Conservation (phyloP, 345 rosid genomes). For the Linum lewisii region DNA sequence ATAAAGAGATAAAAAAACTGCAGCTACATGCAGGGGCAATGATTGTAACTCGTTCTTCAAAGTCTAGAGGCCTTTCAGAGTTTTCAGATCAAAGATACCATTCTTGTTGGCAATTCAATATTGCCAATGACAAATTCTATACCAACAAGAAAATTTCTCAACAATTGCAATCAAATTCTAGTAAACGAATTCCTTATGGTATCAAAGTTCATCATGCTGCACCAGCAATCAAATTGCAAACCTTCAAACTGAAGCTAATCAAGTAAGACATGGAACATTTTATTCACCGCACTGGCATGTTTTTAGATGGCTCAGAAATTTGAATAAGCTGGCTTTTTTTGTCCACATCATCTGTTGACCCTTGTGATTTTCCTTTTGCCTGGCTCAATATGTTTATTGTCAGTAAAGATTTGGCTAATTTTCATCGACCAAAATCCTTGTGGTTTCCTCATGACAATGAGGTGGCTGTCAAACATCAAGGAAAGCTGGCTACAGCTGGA, state of each 20-base stretch:
- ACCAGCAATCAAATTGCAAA: conserved; percentile 90
- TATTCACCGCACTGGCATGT: neutral
- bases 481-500: conserved; percentile 65
- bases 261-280: conserved; percentile 47
- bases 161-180: conserved; percentile 68
- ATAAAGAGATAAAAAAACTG: conserved; percentile 49
- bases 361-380: neutral
- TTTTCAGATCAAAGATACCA: conserved; percentile 32
- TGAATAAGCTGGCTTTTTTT: conserved; percentile 2
- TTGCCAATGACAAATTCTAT: conserved; percentile 90
- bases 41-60: conserved; percentile 51
- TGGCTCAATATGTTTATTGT: conserved; percentile 3
- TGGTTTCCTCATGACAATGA: conserved; percentile 98
- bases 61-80: conserved; percentile 43
- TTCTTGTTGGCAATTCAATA: conserved; percentile 78
- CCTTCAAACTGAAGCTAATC: conserved; percentile 88
- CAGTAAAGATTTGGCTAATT: conserved; percentile 91
- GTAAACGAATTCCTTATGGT: conserved; percentile 62
- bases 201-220: conserved; percentile 84
- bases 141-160: conserved; percentile 78
- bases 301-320: neutral
- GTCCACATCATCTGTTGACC: neutral
- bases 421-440: conserved; percentile 88
- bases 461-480: conserved; percentile 81
- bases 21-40: conserved; percentile 90